These are phyloP conservation scores for Rubia tinctorum DNA, from an alignment of 305 asterid species.

Conservation along the genomic window DNA sequence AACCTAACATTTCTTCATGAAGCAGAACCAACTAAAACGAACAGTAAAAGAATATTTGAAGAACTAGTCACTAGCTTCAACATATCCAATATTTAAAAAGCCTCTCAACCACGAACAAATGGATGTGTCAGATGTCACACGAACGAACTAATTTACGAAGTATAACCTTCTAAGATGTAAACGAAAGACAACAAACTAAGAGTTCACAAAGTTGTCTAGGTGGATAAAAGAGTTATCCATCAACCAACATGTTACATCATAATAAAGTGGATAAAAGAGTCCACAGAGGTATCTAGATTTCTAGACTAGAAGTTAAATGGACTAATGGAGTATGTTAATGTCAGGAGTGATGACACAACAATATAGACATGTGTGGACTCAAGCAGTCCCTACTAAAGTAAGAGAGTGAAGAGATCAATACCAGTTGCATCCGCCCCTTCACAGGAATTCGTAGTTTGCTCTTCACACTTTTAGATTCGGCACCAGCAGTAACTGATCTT, in stretches of 20 bases:
- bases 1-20: not conserved
- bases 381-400: slow-evolving; percentile 2
- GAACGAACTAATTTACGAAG: not conserved
- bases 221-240: not conserved
- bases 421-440: slow-evolving; percentile 88
- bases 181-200: not conserved
- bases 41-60: not conserved
- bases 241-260: not conserved
- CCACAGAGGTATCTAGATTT: not conserved
- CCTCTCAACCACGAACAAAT: not conserved
- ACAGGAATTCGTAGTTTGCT: slow-evolving; percentile 63
- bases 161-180: not conserved
- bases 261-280: not conserved
- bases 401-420: slow-evolving; percentile 27
- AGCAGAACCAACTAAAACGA: not conserved
- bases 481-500: slow-evolving; percentile 25
- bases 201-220: not conserved
- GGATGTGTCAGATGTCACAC: not conserved
- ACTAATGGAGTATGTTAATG: not conserved
- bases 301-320: not conserved
- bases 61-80: not conserved
- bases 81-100: not conserved
- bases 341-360: not conserved
- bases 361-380: slow-evolving; percentile 13
- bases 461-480: slow-evolving; percentile 37